Conservation (phyloP, 2,329 filamentous ascomycete genomes). For the Biscogniauxia sp. region DNA sequence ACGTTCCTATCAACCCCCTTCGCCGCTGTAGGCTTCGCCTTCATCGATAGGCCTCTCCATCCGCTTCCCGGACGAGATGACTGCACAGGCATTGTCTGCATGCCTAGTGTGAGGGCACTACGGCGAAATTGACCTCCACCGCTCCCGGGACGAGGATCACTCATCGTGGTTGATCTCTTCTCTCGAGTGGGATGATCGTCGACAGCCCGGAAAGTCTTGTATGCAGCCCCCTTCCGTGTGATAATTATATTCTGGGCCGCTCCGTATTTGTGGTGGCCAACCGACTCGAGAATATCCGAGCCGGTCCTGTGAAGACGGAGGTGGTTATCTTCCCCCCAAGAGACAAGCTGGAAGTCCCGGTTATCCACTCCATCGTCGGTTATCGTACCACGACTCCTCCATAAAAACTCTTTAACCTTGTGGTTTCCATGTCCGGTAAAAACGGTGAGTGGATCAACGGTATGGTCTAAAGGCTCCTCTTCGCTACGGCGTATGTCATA, state of each 20-base stretch:
- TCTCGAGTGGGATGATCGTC: conserved; percentile 58
- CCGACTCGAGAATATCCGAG: conserved; percentile 59
- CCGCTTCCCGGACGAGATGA: conserved; percentile 32
- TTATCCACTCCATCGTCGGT: conserved; percentile 70
- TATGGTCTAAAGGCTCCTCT: conserved; percentile 43
- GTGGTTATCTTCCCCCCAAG: conserved; percentile 86
- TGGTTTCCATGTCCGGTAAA: conserved; percentile 62
- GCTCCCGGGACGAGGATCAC: conserved; percentile 51
- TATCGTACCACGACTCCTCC: conserved; percentile 72
- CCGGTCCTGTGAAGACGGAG: conserved; percentile 75
- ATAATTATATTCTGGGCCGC: conserved; percentile 65
- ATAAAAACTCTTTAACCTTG: conserved; percentile 88
- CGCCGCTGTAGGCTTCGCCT: conserved; percentile 45
- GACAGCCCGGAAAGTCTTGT: conserved; percentile 79
- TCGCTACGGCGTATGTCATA: conserved; percentile 64
- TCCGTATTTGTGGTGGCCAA: conserved; percentile 71
- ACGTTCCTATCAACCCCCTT: conserved; percentile 47
- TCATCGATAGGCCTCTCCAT: conserved; percentile 60
- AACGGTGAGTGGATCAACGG: conserved; percentile 50
- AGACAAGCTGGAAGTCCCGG: conserved; percentile 88
- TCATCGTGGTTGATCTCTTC: conserved; percentile 60
- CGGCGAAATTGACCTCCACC: conserved; percentile 42
- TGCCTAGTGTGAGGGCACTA: conserved; percentile 43
- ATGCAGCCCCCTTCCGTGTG: conserved; percentile 79
- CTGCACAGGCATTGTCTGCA: conserved; percentile 43